A percentile compares a stretch with the other conserved stretches of the same genome.
phyloP scores from a whole-genome alignment of 805 yeast genomes.

The Starmerella vaccinii region DNA sequence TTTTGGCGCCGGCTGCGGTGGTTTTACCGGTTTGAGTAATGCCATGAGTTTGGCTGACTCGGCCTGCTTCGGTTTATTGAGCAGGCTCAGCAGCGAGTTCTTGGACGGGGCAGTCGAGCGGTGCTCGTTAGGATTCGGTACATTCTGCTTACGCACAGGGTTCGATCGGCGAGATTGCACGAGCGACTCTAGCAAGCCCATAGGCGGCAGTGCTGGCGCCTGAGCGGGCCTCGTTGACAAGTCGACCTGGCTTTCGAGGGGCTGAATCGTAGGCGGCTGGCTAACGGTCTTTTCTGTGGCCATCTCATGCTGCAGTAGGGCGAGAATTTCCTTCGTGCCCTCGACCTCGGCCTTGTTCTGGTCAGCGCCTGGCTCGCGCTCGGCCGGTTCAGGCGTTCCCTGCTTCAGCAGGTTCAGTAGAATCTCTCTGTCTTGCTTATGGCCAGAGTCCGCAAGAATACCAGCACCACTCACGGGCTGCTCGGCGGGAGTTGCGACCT shows the following conservation, averaged over 20 bases:
- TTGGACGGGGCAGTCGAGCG: slow-evolving; percentile 7
- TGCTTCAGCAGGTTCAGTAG: slow-evolving; percentile 25
- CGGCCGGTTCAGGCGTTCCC: slow-evolving; percentile 13
- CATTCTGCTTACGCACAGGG: background rate
- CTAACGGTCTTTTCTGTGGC: slow-evolving; percentile 8
- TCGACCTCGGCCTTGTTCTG: slow-evolving; percentile 21
- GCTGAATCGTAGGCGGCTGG: slow-evolving; percentile 7
- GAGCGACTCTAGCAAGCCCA: slow-evolving; percentile 21
- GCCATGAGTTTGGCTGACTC: slow-evolving; percentile 13
- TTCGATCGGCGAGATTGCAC: slow-evolving; percentile 18
- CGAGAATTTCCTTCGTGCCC: slow-evolving; percentile 29
- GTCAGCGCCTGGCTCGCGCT: background rate
- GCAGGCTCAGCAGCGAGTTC: slow-evolving; percentile 14
- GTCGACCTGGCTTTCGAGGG: background rate
- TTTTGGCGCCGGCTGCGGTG: background rate
- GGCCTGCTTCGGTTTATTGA: slow-evolving; percentile 8
- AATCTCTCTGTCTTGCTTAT: slow-evolving; percentile 22
- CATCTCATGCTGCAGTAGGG: slow-evolving; percentile 25
- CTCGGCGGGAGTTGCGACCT: no score
- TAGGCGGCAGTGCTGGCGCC: slow-evolving; percentile 21
- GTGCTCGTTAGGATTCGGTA: background rate
- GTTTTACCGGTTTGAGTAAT: slow-evolving; percentile 4
- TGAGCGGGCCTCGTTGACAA: background rate
- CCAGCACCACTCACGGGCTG: no score
- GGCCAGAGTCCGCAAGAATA: background rate